Base-by-base conservation (phyloP, 768 basidiomycete genomes). In the Suillus americanus region DNA sequence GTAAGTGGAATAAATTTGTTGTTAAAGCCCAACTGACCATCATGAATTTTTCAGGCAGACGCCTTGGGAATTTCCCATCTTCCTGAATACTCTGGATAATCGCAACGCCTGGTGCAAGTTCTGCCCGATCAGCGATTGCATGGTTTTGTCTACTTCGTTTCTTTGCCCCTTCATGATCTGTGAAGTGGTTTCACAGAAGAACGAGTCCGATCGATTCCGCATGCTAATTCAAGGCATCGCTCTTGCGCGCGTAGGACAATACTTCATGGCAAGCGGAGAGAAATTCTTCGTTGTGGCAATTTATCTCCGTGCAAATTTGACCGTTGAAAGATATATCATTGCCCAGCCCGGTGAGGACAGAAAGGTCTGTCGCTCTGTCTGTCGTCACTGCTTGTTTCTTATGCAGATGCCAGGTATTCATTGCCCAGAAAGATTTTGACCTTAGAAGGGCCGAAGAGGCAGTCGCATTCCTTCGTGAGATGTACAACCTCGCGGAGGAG, bases 211-310 rank as follows among this genome's bases (percentile, higher is more conserved):
- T 18, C 53, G 50, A 9, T 48, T 1, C 10, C 48, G 64, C 2
- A 71, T 71, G 69, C 67, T 71, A 12, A 5, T 71, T 20, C n/a
- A 71, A 25, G 67, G 64, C 2, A 68, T 51, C 2, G 33, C 62
- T 2, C 18, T 62, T 16, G 67, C 61, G 2, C 57, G 64, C 1
- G 14, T 50, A 0, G 64, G 65, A 6, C 25, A 60, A 8, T 45
- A 12, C 14, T 53, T 68, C 3, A 7, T 65, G 12, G 4, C 38
- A 38, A 3, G 33, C 1, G 6, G 6, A 12, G 23, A 9, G 6
- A n/a, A 9, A 37, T 66, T 68, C 57, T 70, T 71, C 14, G 46
- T 71, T 1, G 63, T 71, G 20, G 67, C 62, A 10, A 41, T 71
- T 14, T 66, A 66, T 54, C 13, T 70, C 1, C 38, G 33, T 23